Base-by-base conservation (phyloP, 257 asterid genomes). In the Przewalskia tangutica region DNA sequence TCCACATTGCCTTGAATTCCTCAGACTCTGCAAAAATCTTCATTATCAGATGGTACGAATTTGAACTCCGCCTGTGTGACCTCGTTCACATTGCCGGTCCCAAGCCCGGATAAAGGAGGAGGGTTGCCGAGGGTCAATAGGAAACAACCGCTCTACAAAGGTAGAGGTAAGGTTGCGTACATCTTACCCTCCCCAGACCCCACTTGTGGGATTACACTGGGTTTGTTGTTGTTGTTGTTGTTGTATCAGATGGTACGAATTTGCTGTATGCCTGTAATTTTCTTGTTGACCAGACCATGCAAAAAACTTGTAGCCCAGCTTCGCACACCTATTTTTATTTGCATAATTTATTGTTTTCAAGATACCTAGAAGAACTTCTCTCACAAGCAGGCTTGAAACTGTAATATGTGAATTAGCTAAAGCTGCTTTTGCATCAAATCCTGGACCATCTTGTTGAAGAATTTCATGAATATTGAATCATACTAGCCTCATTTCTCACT, bases 1-100 rank as follows among this genome's bases (percentile, higher is more conserved):
- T 93, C 97, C 94, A 91, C 99, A 96, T 96, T 16, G 97, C 97
- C 86, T 91, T 92, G 65, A 91, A 90, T 82, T 96, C 98, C 82
- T 92, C 94, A 2, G 95, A 86, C 81, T 92, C 92, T 0, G 98
- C 90, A 85, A 94, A 96, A 59, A 96, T 93, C 83, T 88, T 88
- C 95, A 96, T 86, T 91, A 93, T 85, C 82, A 93, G 59, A 85
- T 96, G 97, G 87, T 96, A 96, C 8, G 84, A 83, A 83, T n/a
- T n/a, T n/a, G n/a, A n/a, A n/a, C n/a, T n/a, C n/a, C n/a, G n/a
- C n/a, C n/a, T n/a, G n/a, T n/a, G n/a, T n/a, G n/a, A n/a, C n/a
- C n/a, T n/a, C n/a, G n/a, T n/a, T n/a, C n/a, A n/a, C n/a, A n/a
- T n/a, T n/a, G n/a, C n/a, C n/a, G n/a, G n/a, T n/a, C n/a, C n/a